Conservation (phyloP, 495 filamentous ascomycete species). For the Lasiosphaeria miniovina region DNA sequence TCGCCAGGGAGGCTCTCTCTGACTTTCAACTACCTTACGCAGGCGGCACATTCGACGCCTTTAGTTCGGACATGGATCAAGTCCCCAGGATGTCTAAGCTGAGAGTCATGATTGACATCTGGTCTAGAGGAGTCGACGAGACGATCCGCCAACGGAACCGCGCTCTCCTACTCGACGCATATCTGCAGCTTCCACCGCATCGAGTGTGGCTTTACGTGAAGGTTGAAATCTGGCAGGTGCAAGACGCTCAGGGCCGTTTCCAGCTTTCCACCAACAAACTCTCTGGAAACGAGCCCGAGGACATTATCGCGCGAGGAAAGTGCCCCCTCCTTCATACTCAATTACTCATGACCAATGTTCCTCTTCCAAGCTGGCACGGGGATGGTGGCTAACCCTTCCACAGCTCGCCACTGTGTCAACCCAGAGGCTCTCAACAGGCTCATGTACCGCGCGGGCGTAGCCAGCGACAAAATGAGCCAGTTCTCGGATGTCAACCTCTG, state of each 20-base stretch:
- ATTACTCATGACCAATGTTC: too few relatives aligned
- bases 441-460: slow-evolving; percentile 1
- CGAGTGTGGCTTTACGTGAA: slow-evolving; percentile 23
- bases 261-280: not conserved
- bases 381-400: not conserved
- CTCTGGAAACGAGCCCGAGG: slow-evolving; percentile 8
- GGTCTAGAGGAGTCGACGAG: slow-evolving; percentile 23
- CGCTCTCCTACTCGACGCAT: slow-evolving; percentile 20
- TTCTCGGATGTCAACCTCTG: not conserved
- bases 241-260: not conserved
- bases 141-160: slow-evolving; percentile 24
- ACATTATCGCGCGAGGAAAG: slow-evolving; percentile 5
- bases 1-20: not conserved
- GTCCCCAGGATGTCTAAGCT: slow-evolving; percentile 14
- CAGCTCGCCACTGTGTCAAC: slow-evolving; percentile 3
- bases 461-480: not conserved
- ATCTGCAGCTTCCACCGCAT: slow-evolving; percentile 21
- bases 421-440: slow-evolving; percentile 2
- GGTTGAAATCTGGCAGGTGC: slow-evolving; percentile 14
- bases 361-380: too few relatives aligned
- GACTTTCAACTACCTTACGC: not conserved
- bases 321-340: too few relatives aligned
- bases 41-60: slow-evolving; percentile 11
- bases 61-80: slow-evolving; percentile 15
- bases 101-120: slow-evolving; percentile 26